These are phyloP conservation scores for Aureobasidium sp. DNA, from an alignment of 2,329 filamentous ascomycete genomes.

Conservation along the genomic window DNA sequence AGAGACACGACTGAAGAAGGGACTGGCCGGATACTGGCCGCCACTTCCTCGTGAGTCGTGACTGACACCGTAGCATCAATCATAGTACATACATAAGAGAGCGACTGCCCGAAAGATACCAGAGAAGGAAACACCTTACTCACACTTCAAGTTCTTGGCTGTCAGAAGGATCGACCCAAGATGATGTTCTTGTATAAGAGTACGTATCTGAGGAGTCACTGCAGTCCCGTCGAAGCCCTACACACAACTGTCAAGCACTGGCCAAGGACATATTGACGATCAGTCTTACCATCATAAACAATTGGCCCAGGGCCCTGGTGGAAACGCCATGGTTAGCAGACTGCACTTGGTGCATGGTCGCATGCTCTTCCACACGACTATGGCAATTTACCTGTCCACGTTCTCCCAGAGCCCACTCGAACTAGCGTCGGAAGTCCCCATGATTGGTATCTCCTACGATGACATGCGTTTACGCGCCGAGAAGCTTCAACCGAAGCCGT, in stretches of 20 bases:
- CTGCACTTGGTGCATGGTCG: neutral
- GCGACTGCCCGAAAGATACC: neutral
- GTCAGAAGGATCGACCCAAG: slow-evolving; percentile 81
- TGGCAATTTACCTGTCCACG: slow-evolving; percentile 57
- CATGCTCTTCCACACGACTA: neutral
- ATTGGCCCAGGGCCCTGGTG: slow-evolving; percentile 39
- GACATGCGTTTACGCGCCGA: slow-evolving; percentile 9
- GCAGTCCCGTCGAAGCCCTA: slow-evolving; percentile 75
- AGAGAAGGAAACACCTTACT: slow-evolving; percentile 24
- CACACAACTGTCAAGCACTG: slow-evolving; percentile 41
- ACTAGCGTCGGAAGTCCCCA: slow-evolving; percentile 22
- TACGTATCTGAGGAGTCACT: slow-evolving; percentile 74
- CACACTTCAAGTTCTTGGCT: slow-evolving; percentile 80
- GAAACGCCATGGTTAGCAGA: slow-evolving; percentile 30
- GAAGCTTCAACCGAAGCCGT: neutral
- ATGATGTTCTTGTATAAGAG: slow-evolving; percentile 75
- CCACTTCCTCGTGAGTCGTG: neutral
- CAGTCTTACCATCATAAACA: slow-evolving; percentile 27
- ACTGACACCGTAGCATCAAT: neutral
- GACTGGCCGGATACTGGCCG: slow-evolving; percentile 15
- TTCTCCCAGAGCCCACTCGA: slow-evolving; percentile 58
- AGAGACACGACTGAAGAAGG: neutral
- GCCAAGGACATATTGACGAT: slow-evolving; percentile 34
- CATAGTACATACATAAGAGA: neutral
- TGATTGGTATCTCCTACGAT: slow-evolving; percentile 10